A percentile compares a stretch with the other conserved stretches of the same genome.
Evolutionary conservation across 495 filamentous ascomycete genomes (phyloP).

Genomic region (Neurospora sublineolata): DNA sequence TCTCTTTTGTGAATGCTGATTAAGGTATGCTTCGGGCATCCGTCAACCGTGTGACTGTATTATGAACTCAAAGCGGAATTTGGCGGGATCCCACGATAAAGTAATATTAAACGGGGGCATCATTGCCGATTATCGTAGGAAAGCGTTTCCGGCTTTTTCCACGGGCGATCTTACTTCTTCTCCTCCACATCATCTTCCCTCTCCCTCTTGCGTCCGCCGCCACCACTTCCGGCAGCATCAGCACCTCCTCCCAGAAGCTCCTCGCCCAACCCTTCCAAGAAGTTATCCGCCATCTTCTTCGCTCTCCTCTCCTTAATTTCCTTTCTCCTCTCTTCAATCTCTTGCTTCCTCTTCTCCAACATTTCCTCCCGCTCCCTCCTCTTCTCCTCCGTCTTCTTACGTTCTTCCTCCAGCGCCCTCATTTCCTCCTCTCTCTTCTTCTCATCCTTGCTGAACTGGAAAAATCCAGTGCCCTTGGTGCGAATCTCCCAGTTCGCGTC

Average conservation of each 20-base stretch:
- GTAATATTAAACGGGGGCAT: neutral
- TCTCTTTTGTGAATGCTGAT: neutral
- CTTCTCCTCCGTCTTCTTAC: constrained; percentile 55
- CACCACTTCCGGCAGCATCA: neutral
- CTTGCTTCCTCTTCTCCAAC: constrained; percentile 40
- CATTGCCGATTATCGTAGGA: neutral
- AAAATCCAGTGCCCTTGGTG: constrained; percentile 84
- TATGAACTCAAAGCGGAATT: neutral
- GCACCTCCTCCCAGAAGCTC: constrained; percentile 11
- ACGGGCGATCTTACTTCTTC: neutral
- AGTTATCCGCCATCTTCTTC: constrained; percentile 60
- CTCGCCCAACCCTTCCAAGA: constrained; percentile 48
- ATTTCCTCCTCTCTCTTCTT: constrained; percentile 59
- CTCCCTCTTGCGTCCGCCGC: neutral
- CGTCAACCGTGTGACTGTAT: neutral
- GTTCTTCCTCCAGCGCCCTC: constrained; percentile 53
- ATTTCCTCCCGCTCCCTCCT: constrained; percentile 43
- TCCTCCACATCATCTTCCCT: neutral
- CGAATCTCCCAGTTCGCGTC: constrained; percentile 71
- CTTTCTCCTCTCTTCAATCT: constrained; percentile 40
- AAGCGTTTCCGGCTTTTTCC: neutral
- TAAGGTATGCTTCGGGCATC: neutral
- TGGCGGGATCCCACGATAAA: neutral
- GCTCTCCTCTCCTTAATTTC: constrained; percentile 45
- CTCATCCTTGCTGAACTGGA: constrained; percentile 65